Evolutionary conservation across 495 filamentous ascomycete genomes (phyloP), one percentile per base, ranked within the genome.

Genomic region (Penicillium ucsense): DNA sequence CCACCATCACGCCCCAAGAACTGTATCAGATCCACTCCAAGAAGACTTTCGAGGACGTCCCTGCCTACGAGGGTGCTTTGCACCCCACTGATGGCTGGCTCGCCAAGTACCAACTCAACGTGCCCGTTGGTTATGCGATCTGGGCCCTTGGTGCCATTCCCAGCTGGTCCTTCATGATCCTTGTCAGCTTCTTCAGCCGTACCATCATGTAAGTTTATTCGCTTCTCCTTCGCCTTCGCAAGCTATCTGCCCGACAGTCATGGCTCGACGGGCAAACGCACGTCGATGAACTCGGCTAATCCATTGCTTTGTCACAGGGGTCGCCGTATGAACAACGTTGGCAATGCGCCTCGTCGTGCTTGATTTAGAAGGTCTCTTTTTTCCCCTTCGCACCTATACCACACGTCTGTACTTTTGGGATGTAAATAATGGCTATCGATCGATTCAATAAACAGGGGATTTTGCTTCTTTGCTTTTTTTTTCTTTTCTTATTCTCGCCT

Each of bases 11-110:
- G 5, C 63, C 79, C 6, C 69, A 83, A 45, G 75, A 77, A 32
- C 70, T 88, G 52, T 75, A 80, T 48, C 62, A 81, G 51, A 68
- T 91, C 32, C 79, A 84, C 52, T 62, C 75, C 41, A 72, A 81
- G 55, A 79, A 85, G 60, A 77, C 61, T 32, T 85, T 77, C 54
- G 63, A 77, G 57, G 62, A 67, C 20, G 55, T 70, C 31, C 51
- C 71, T 30, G 64, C 74, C 11, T 84, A 87, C 62, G 83, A 89
- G 51, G 85, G 88, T 38, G 68, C 71, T 36, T 83, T 88, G 63
- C 88, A 96, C 65, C 89, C 89, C 31, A 85, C 86, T 45, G 80
- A 89, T 57, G 85, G 89, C 45, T 67, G 65, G 56, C 61, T 94
- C 35, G 84, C 82, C 33, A 59, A 86, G 66, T 72, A 76, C 47